A percentile compares a stretch with the other conserved stretches of the same genome.
These are phyloP conservation scores for Staphylotrichum tortipilum DNA, from an alignment of 495 filamentous ascomycete species.

Conservation along the genomic window DNA sequence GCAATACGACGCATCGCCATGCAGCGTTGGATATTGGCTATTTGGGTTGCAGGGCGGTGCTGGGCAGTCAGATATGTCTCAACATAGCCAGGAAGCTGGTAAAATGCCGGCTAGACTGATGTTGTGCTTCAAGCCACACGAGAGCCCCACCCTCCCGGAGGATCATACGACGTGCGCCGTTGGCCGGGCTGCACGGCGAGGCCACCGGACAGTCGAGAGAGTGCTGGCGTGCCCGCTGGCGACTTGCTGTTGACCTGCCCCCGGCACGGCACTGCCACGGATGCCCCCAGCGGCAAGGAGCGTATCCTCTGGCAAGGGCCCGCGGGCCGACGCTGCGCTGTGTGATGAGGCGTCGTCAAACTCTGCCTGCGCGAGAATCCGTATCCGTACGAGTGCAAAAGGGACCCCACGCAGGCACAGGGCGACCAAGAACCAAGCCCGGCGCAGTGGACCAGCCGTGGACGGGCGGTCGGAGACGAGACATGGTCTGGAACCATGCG, in stretches of 20 bases:
- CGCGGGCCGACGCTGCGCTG: no score
- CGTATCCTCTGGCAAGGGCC: no score
- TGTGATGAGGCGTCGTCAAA: no score
- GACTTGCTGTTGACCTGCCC: no score
- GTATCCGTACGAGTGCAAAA: no score
- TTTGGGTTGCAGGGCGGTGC: constrained; percentile 13
- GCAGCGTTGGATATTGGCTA: constrained; percentile 25
- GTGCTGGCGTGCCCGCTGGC: not conserved
- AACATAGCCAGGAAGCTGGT: constrained; percentile 28
- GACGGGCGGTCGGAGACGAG: not conserved
- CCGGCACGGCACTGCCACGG: no score
- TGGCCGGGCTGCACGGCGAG: no score
- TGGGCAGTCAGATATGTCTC: constrained; percentile 14
- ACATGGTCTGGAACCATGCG: not conserved
- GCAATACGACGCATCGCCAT: constrained; percentile 19
- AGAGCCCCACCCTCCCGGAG: constrained; percentile 10
- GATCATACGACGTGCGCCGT: constrained; percentile 27
- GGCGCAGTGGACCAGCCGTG: constrained; percentile 18
- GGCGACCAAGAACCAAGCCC: constrained; percentile 15
- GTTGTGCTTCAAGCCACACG: constrained; percentile 13
- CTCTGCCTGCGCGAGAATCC: no score
- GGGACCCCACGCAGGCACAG: not conserved
- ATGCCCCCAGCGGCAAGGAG: no score
- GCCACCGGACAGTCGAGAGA: not conserved
- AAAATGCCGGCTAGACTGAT: constrained; percentile 30